Base-by-base conservation (phyloP, 345 rosid species). In the Hibiscus syriacus region DNA sequence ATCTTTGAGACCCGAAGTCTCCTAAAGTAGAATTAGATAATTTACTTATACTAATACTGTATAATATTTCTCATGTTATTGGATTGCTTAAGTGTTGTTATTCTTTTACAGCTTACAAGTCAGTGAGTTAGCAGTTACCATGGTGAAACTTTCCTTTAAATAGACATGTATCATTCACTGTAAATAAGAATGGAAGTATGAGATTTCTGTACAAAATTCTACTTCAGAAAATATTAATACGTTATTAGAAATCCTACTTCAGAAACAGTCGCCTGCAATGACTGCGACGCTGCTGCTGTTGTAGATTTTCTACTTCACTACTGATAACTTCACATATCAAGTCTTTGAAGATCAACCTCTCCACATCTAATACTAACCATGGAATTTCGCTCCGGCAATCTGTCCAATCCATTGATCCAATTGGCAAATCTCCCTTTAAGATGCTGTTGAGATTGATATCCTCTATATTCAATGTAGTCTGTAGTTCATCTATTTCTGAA, bases 261-360 rank as follows among this genome's bases (percentile, higher is more conserved):
- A 74, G 73, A 75, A 85, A 79, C 61, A 85, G 79, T 76, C 74
- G 85, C 70, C 90, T 84, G 80, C 85, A 72, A 74, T 77, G 73
- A 34, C 84, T 71, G 19, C 65, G 68, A 50, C 65, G 72, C 59
- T 60, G 78, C n/a, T 76, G 72, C 66, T 76, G 72, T 71, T 66
- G 78, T 27, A 36, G 73, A 72, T 68, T 71, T 49, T 75, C 75
- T 54, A 73, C 73, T 69, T 76, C 81, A 25, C 81, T 63, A 25
- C 68, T 79, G 68, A 87, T 81, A 59, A 89, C 74, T 81, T 94
- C 99, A 2, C 67, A 81, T 53, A 94, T 77, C 54, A 94, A 77
- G 79, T 91, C 99, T 67, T 87, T 91, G 76, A 94, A 91, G 82
- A 94, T 91, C 72, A 80, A 70, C 65, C 92, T 78, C 80, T 94